Evolutionary conservation across 2,329 filamentous ascomycete species (phyloP), one percentile per base, ranked within the genome.

Genomic region (Penicillium nordicum): DNA sequence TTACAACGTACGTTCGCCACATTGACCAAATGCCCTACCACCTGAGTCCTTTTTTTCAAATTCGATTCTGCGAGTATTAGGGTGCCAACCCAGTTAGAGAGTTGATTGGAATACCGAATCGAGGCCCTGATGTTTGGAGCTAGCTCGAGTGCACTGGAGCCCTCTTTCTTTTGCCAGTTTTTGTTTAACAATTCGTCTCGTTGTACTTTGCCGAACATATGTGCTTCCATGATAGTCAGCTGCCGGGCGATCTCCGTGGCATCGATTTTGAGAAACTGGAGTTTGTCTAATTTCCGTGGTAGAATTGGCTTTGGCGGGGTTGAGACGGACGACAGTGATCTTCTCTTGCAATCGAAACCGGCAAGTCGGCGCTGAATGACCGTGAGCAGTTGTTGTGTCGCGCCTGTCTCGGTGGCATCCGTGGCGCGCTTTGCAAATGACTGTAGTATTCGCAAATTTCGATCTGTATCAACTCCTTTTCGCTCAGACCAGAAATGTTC

Each of bases 401-500:
- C 55, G 9, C 49, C 56, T 12, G 50, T 58, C 32, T 59, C 60
- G 18, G 53, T 49, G 18, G 56, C 41, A 10, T 42, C 57, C 3
- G 46, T 30, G 5, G 57, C 57, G 23, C 30, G 29, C 23, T 57
- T 88, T 2, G 91, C 90, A 73, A 97, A 96, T 23, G 85, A 84
- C 73, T 90, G 89, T 16, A 96, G 89, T 63, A 90, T 85, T 52
- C 89, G 86, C 61, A 97, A 89, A 40, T 96, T 79, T 58, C 89
- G 84, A 68, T 87, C 88, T 10, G 89, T 92, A 4, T 54, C 57
- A 30, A 44, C 48, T 6, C 53, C 90, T 60, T 87, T 84, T 50
- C 90, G 88, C 70, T 97, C 93, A 88, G 95, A 93, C 93, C 93
- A 97, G 74, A 93, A 97, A 65, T 88, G 90, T 69, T 96, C 92